phyloP scores from a whole-genome alignment of 768 basidiomycete species.

The Mycena galopus region DNA sequence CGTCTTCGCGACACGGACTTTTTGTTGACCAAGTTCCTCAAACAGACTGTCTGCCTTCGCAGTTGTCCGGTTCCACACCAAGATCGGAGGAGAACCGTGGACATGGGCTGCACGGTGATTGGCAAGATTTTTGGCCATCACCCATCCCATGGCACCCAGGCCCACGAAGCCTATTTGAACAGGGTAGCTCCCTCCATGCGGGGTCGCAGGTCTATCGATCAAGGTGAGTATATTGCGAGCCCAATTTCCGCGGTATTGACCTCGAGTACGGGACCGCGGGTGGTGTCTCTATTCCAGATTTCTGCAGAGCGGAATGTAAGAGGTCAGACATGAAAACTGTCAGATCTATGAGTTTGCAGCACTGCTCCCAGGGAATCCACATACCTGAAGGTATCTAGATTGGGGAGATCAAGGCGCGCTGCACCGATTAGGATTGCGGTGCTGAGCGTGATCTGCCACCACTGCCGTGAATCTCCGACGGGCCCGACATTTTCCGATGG shows the following conservation, averaged over 20 bases:
- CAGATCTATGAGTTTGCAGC: background rate
- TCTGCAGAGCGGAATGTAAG: slow-evolving; percentile 27
- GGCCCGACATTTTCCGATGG: too few relatives aligned
- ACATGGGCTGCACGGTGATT: slow-evolving; percentile 56
- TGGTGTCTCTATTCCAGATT: slow-evolving; percentile 25
- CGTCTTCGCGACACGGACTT: slow-evolving; percentile 67
- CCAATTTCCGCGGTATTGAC: background rate
- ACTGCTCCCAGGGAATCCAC: background rate
- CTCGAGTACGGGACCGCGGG: slow-evolving; percentile 59
- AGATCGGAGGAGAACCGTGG: slow-evolving; percentile 61
- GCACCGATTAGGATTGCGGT: too few relatives aligned
- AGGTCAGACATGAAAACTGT: slow-evolving; percentile 22
- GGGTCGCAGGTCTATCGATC: slow-evolving; percentile 64
- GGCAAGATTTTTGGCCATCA: slow-evolving; percentile 87
- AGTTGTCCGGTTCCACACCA: slow-evolving; percentile 82
- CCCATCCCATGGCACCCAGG: slow-evolving; percentile 77
- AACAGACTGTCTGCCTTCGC: slow-evolving; percentile 71
- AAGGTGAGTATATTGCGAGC: background rate
- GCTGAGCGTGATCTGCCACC: too few relatives aligned
- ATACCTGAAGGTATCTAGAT: background rate
- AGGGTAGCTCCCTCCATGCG: slow-evolving; percentile 45
- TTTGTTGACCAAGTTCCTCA: slow-evolving; percentile 66
- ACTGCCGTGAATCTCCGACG: too few relatives aligned
- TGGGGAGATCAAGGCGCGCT: background rate
- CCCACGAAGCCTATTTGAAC: slow-evolving; percentile 60